These are phyloP conservation scores for Peltaster fructicola DNA, from an alignment of 2,329 filamentous ascomycete genomes.

Conservation along the genomic window DNA sequence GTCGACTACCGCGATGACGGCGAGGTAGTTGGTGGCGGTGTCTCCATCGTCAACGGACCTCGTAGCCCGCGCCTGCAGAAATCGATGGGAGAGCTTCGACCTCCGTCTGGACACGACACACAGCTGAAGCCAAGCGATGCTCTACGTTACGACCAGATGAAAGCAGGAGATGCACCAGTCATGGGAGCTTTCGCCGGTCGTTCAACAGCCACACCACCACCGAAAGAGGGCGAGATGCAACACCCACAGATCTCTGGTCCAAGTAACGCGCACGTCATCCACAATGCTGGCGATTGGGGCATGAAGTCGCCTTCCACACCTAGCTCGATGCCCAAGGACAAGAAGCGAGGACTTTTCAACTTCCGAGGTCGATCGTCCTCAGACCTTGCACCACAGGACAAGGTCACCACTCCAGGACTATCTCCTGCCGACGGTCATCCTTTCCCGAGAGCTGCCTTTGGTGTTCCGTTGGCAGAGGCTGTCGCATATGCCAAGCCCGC, in stretches of 20 bases:
- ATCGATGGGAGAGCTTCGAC: conserved; percentile 20
- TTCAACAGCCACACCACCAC: too few species aligned
- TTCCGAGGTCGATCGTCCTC: conserved; percentile 53
- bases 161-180: conserved; percentile 40
- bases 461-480: conserved; percentile 68
- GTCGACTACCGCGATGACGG: conserved; percentile 56
- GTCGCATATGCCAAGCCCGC: conserved; percentile 61
- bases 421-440: conserved; percentile 1
- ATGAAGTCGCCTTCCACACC: conserved; percentile 42
- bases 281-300: conserved; percentile 73
- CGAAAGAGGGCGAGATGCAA: too few species aligned
- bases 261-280: conserved; percentile 67
- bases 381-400: conserved; percentile 32
- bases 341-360: conserved; percentile 55
- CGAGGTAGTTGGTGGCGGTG: conserved; percentile 19
- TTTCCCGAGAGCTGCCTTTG: conserved; percentile 51
- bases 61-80: conserved; percentile 18
- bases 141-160: conserved; percentile 35
- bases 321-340: conserved; percentile 43
- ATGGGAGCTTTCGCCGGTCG: too few species aligned
- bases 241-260: conserved; percentile 56
- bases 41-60: conserved; percentile 8
- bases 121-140: conserved; percentile 7
- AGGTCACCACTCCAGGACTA: conserved; percentile 2
- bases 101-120: conserved; percentile 7